phyloP scores from a whole-genome alignment of 768 basidiomycete genomes.

The Pholiota molesta region DNA sequence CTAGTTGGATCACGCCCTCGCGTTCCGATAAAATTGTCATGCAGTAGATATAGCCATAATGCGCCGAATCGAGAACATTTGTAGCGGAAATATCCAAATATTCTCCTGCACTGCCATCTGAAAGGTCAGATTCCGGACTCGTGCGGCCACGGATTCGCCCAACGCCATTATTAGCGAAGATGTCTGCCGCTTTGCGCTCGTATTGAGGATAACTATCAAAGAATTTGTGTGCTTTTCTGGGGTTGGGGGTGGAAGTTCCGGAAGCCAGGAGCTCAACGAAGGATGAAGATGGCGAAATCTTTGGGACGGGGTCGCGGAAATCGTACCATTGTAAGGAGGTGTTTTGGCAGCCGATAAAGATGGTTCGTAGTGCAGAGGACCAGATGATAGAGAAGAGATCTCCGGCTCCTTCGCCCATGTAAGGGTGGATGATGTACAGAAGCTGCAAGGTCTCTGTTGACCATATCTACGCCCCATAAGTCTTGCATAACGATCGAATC shows the following conservation, averaged over 20 bases:
- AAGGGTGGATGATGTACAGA: conserved; percentile 76
- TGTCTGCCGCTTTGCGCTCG: conserved; percentile 67
- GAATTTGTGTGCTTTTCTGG: conserved; percentile 78
- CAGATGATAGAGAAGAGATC: conserved; percentile 88
- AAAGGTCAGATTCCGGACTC: conserved; percentile 36
- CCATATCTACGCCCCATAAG: conserved; percentile 66
- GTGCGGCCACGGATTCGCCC: conserved; percentile 28
- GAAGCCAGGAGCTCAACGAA: conserved; percentile 25
- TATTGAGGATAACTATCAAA: conserved; percentile 88
- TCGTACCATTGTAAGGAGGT: conserved; percentile 91
- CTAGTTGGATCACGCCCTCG: conserved; percentile 47
- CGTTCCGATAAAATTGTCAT: conserved; percentile 47
- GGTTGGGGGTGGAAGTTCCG: conserved; percentile 40
- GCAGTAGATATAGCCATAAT: conserved; percentile 94
- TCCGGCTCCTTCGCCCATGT: conserved; percentile 79
- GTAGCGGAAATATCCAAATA: conserved; percentile 59
- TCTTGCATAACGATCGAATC: not conserved
- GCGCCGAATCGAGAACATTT: conserved; percentile 86
- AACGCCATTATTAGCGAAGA: conserved; percentile 60
- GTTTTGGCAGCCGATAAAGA: conserved; percentile 91
- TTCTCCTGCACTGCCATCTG: conserved; percentile 33
- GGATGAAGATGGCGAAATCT: conserved; percentile 18
- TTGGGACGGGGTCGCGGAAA: conserved; percentile 39
- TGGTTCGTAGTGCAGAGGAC: conserved; percentile 65
- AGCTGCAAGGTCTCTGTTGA: conserved; percentile 66